Conservation (phyloP, 768 basidiomycete species). For the Boletus patriciae region DNA sequence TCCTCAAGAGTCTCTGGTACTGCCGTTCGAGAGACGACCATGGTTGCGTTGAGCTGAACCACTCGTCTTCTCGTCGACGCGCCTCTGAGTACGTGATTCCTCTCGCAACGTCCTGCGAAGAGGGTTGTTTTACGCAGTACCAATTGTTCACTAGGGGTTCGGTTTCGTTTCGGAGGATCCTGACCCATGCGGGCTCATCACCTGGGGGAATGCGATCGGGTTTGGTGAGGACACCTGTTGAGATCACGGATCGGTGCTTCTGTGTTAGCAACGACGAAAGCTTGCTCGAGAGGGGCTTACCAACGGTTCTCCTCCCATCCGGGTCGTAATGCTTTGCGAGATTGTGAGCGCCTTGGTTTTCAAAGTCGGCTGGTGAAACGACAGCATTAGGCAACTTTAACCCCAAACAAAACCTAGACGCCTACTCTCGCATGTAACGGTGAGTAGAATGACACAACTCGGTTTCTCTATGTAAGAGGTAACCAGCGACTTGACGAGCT, state of each 20-base stretch:
- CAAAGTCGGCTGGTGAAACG: slow-evolving; percentile 66
- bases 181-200: slow-evolving; percentile 47
- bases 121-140: slow-evolving; percentile 44
- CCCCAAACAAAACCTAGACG: neutral
- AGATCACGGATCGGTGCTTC: neutral
- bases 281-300: slow-evolving; percentile 48
- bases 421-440: slow-evolving; percentile 49
- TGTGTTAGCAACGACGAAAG: slow-evolving; percentile 41
- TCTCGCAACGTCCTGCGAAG: slow-evolving; percentile 21
- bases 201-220: slow-evolving; percentile 53
- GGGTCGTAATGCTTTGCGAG: slow-evolving; percentile 62
- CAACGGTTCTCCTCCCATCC: slow-evolving; percentile 65
- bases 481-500: slow-evolving; percentile 59
- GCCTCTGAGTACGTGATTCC: slow-evolving; percentile 57
- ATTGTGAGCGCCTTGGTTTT: slow-evolving; percentile 75
- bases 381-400: slow-evolving; percentile 35
- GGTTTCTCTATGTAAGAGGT: slow-evolving; percentile 59
- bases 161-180: slow-evolving; percentile 54
- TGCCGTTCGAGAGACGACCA: slow-evolving; percentile 55
- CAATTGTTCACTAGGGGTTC: slow-evolving; percentile 30
- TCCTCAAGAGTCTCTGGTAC: slow-evolving; percentile 56
- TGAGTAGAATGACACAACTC: slow-evolving; percentile 68
- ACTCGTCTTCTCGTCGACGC: slow-evolving; percentile 53
- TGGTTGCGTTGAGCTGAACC: slow-evolving; percentile 51
- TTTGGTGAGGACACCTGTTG: slow-evolving; percentile 52